A percentile compares a stretch with the other conserved stretches of the same genome.
phyloP scores from a whole-genome alignment of 192 early-diverging fungal species.

The Spizellomyces punctatus region DNA sequence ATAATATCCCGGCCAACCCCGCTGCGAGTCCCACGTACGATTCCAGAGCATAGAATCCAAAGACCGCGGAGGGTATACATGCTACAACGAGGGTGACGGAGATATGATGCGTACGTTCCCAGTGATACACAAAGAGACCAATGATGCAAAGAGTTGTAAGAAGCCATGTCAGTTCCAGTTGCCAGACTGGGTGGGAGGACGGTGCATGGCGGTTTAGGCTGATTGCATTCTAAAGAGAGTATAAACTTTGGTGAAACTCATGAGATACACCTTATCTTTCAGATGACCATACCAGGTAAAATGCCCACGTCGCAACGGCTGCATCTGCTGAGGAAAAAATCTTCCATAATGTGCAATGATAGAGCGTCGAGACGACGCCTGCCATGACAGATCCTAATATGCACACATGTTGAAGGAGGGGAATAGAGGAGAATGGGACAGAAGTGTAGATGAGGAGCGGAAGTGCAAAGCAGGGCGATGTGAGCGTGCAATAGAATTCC shows the following conservation, averaged over 20 bases:
- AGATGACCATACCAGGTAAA: conserved; percentile 29
- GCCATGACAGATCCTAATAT: conserved; percentile 4
- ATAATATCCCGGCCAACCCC: conserved; percentile 12
- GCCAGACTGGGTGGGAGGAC: background rate
- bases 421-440: conserved; percentile 1
- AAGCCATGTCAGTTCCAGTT: conserved; percentile 8
- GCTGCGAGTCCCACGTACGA: conserved; percentile 12
- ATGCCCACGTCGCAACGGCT: conserved; percentile 39
- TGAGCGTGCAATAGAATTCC: conserved; percentile 56
- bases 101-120: conserved; percentile 18
- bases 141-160: background rate
- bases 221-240: background rate
- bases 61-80: conserved; percentile 9
- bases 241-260: no score
- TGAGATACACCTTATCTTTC: no score
- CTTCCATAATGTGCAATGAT: conserved; percentile 52
- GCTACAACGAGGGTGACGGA: background rate
- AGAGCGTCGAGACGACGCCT: conserved; percentile 38
- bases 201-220: conserved; percentile 8
- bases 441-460: conserved; percentile 44
- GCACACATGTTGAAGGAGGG: conserved; percentile 14
- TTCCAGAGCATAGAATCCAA: conserved; percentile 16
- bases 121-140: conserved; percentile 13
- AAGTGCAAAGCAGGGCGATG: conserved; percentile 53
- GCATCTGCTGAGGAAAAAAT: conserved; percentile 49